Evolutionary conservation across 495 filamentous ascomycete species (phyloP).

Genomic region (Penicillium cataractarum): DNA sequence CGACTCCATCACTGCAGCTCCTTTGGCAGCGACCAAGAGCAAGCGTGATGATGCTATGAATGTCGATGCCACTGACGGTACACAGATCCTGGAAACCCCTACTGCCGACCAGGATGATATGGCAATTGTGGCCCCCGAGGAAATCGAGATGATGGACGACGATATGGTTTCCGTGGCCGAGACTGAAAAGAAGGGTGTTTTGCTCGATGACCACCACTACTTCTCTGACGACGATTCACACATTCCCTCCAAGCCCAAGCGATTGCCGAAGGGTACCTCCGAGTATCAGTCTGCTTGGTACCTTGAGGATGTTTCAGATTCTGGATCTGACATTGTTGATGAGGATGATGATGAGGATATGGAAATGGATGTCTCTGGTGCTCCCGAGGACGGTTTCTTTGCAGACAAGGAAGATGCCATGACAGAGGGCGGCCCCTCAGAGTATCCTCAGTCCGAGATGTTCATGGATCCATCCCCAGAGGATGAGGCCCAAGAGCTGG

Average conservation of each 20-base stretch:
- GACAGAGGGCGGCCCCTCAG: constrained; percentile 79
- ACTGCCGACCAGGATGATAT: constrained; percentile 80
- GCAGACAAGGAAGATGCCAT: constrained; percentile 67
- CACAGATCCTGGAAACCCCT: constrained; percentile 66
- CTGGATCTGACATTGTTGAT: constrained; percentile 81
- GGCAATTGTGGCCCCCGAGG: constrained; percentile 82
- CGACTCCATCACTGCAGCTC: constrained; percentile 77
- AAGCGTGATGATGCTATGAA: constrained; percentile 70
- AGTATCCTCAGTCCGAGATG: constrained; percentile 88
- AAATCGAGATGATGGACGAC: constrained; percentile 73
- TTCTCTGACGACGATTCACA: constrained; percentile 89
- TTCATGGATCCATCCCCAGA: constrained; percentile 87
- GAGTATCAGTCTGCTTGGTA: constrained; percentile 94
- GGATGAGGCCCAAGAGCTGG: constrained; percentile 79
- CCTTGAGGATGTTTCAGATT: constrained; percentile 82
- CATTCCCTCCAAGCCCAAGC: constrained; percentile 64
- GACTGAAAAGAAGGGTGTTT: constrained; percentile 71
- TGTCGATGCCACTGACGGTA: constrained; percentile 58
- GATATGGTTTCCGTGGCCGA: constrained; percentile 60
- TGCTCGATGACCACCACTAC: constrained; percentile 97
- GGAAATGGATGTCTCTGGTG: constrained; percentile 51
- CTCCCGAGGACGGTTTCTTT: constrained; percentile 80
- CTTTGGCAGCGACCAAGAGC: constrained; percentile 54
- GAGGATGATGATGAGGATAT: constrained; percentile 54
- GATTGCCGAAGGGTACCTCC: constrained; percentile 87